A percentile compares a stretch with the other conserved stretches of the same genome.
Conservation (phyloP, 148 eudicot genomes). For the Rhododendron vialii region DNA sequence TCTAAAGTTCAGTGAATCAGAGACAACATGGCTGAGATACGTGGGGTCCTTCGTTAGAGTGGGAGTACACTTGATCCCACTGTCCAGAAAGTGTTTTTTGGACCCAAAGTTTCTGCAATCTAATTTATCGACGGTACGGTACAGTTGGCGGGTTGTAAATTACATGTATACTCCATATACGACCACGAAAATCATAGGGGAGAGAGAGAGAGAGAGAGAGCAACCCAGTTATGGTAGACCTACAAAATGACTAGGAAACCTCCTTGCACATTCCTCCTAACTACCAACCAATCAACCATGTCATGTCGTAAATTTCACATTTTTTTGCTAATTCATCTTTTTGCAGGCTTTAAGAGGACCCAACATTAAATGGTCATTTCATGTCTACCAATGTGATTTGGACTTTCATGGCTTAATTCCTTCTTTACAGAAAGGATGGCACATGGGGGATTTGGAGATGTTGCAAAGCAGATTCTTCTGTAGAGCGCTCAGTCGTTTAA, state of each 20-base stretch:
- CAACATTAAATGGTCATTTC: slow-evolving; percentile 27
- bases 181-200: not conserved
- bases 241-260: not conserved
- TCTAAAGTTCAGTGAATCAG: too few species aligned
- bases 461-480: too few species aligned
- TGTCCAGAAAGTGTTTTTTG: not conserved
- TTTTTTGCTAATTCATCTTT: not conserved
- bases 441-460: slow-evolving; percentile 7
- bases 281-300: slow-evolving; percentile 18
- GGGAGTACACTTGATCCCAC: slow-evolving; percentile 14
- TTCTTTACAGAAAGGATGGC: slow-evolving; percentile 31
- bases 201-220: not conserved
- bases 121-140: not conserved
- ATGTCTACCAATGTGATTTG: slow-evolving; percentile 12
- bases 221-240: not conserved
- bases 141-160: not conserved
- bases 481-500: too few species aligned
- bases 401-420: slow-evolving; percentile 10
- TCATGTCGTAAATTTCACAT: not conserved
- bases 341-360: slow-evolving; percentile 15
- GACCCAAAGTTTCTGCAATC: not conserved
- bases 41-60: slow-evolving; percentile 24
- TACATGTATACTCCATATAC: too few species aligned
- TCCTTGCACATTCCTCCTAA: slow-evolving; percentile 18
- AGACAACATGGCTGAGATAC: slow-evolving; percentile 26